Evolutionary conservation across 2,329 filamentous ascomycete genomes (phyloP).

Genomic region (Gliomastix tumulicola): DNA sequence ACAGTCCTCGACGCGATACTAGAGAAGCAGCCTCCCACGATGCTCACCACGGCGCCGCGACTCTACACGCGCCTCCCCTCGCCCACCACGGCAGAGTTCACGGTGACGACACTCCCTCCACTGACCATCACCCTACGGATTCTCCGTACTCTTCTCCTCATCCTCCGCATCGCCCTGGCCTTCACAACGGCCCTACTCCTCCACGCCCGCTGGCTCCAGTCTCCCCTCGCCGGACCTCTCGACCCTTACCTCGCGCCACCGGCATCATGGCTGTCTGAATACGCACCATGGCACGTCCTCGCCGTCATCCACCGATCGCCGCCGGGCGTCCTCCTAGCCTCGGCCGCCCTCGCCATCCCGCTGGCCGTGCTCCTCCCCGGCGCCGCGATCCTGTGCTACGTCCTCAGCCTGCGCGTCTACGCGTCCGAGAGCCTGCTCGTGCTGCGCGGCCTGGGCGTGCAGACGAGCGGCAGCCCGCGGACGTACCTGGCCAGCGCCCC

Average conservation of each 20-base stretch:
- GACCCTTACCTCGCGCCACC: slow-evolving; percentile 7
- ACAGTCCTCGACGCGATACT: too few species aligned
- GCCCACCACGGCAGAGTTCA: slow-evolving; percentile 86
- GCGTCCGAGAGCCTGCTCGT: slow-evolving; percentile 80
- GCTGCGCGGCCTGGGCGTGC: slow-evolving; percentile 81
- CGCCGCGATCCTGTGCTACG: slow-evolving; percentile 29
- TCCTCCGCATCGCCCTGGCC: slow-evolving; percentile 34
- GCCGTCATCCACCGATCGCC: slow-evolving; percentile 19
- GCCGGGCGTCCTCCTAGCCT: slow-evolving; percentile 19
- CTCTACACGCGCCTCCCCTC: slow-evolving; percentile 64
- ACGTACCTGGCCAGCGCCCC: slow-evolving; percentile 51
- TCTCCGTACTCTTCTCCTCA: slow-evolving; percentile 33
- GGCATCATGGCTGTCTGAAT: slow-evolving; percentile 9
- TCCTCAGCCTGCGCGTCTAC: slow-evolving; percentile 38
- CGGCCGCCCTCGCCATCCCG: slow-evolving; percentile 25
- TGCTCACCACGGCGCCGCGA: slow-evolving; percentile 55
- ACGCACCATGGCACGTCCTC: slow-evolving; percentile 16
- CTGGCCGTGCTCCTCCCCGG: slow-evolving; percentile 29
- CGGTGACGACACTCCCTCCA: slow-evolving; percentile 71
- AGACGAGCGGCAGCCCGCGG: slow-evolving; percentile 61
- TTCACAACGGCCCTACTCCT: slow-evolving; percentile 37
- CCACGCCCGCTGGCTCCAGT: slow-evolving; percentile 37
- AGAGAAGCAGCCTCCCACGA: slow-evolving; percentile 21
- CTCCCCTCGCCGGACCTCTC: slow-evolving; percentile 15
- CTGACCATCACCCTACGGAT: slow-evolving; percentile 39